Percentiles rank a stretch among this genome's conserved stretches.
phyloP scores from a whole-genome alignment of 1,139 yeast species.

The Blastobotrys persicus region DNA sequence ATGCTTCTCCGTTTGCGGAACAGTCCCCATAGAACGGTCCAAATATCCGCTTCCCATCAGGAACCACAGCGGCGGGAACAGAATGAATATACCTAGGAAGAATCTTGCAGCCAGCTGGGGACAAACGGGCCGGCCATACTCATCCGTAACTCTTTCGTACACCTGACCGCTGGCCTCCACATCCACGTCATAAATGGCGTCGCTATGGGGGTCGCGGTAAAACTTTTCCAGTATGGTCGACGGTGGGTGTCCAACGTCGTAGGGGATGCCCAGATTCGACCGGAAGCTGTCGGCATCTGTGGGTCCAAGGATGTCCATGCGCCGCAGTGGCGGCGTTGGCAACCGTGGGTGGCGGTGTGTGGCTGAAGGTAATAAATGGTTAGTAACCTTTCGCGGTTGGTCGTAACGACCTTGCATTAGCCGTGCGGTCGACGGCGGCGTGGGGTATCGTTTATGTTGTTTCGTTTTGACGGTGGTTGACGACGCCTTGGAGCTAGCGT shows the following conservation, averaged over 20 bases:
- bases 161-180: conserved; percentile 7
- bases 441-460: neutral
- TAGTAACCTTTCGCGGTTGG: conserved; percentile 1
- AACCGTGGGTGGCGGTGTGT: neutral
- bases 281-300: neutral
- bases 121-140: conserved; percentile 22
- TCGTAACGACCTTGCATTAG: neutral
- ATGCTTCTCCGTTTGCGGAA: conserved; percentile 33
- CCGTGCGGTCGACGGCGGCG: conserved; percentile 7
- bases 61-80: conserved; percentile 42
- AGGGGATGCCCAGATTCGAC: conserved; percentile 3
- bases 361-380: neutral
- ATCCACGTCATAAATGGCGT: conserved; percentile 1
- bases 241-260: conserved; percentile 3
- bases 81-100: conserved; percentile 25
- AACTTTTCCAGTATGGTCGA: neutral
- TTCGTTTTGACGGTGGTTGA: neutral
- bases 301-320: neutral
- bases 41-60: conserved; percentile 38
- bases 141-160: conserved; percentile 3
- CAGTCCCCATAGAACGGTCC: conserved; percentile 35
- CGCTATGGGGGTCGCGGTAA: neutral
- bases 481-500: neutral
- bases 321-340: neutral
- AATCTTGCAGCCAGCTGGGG: conserved; percentile 19